A percentile compares a stretch with the other conserved stretches of the same genome.
Conservation (phyloP, 2,329 filamentous ascomycete species). For the Aureobasidium sp. region DNA sequence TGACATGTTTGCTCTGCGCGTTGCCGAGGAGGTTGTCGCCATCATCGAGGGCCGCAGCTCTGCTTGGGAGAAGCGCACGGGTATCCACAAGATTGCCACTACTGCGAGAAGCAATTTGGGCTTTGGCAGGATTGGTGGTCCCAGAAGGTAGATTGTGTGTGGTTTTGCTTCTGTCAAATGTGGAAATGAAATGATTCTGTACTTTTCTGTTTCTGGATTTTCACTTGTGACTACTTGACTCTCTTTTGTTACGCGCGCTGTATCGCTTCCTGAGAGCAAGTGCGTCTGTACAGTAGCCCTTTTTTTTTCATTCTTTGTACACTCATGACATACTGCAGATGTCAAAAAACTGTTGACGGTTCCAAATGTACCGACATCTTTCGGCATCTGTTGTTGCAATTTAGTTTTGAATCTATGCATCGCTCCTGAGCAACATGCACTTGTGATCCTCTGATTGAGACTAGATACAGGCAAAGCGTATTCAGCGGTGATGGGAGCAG, state of each 20-base stretch:
- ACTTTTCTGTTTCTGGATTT: background rate
- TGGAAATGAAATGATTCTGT: background rate
- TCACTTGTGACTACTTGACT: background rate
- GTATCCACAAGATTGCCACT: constrained; percentile 75
- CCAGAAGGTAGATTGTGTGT: constrained; percentile 11
- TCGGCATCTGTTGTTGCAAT: too few relatives aligned
- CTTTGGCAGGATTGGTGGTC: constrained; percentile 25
- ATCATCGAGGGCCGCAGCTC: constrained; percentile 79
- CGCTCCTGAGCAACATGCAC: too few relatives aligned
- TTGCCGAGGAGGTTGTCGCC: constrained; percentile 79
- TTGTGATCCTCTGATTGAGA: too few relatives aligned
- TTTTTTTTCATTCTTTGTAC: background rate
- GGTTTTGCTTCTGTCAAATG: background rate
- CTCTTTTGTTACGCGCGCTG: background rate
- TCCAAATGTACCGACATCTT: background rate
- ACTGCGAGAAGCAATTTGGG: constrained; percentile 66
- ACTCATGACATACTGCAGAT: background rate
- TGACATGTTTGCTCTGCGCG: constrained; percentile 64
- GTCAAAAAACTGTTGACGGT: background rate
- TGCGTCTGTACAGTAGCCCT: background rate
- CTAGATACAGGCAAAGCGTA: too few relatives aligned
- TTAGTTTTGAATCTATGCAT: too few relatives aligned
- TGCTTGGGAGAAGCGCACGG: constrained; percentile 75
- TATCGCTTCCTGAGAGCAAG: background rate
- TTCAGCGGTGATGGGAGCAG: too few relatives aligned